Evolutionary conservation across 2,329 filamentous ascomycete species (phyloP).

Genomic region (Fusarium clavum): DNA sequence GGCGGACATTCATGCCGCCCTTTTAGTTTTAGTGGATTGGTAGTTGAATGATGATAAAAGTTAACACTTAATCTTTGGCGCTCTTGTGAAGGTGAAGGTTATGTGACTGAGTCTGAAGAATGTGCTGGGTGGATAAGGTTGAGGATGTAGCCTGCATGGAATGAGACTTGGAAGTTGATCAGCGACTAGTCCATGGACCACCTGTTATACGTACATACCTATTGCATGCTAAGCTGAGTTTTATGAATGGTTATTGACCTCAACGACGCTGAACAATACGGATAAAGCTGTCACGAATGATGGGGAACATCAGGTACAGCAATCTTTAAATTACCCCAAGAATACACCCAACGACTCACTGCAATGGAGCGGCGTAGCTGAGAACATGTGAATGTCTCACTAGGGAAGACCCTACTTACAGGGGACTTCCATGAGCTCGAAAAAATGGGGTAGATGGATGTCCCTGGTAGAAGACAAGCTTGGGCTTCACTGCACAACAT

Average conservation of each 20-base stretch:
- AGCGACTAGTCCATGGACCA: too few relatives aligned
- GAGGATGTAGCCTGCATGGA: background rate
- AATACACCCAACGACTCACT: background rate
- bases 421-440: background rate
- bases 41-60: constrained; percentile 31
- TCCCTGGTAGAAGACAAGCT: background rate
- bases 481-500: background rate
- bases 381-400: constrained; percentile 16
- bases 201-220: background rate
- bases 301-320: background rate
- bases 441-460: constrained; percentile 1
- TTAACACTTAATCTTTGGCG: constrained; percentile 5
- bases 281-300: background rate
- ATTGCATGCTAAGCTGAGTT: background rate
- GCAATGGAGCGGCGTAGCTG: constrained; percentile 8
- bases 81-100: background rate
- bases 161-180: background rate
- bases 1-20: constrained; percentile 8
- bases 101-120: background rate
- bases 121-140: background rate
- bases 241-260: background rate
- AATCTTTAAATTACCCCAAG: background rate
- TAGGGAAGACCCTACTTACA: background rate
- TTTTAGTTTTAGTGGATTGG: constrained; percentile 21
- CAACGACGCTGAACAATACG: background rate